Conservation (phyloP, 805 yeast genomes). For the Candida berthetii region DNA sequence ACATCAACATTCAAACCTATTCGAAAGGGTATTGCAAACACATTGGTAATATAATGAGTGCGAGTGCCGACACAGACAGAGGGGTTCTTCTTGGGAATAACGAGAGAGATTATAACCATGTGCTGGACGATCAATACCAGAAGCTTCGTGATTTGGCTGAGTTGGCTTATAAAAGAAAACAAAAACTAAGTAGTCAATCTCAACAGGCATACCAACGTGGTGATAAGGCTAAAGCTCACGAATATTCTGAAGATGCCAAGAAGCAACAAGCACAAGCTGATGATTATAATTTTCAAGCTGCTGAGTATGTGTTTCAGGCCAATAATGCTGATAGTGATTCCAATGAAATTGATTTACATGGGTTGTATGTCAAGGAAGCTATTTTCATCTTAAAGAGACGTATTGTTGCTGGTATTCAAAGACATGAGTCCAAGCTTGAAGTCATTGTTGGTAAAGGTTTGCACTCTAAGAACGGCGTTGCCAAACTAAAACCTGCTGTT, state of each 20-base stretch:
- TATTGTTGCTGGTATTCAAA: conserved; percentile 52
- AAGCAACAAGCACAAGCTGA: conserved; percentile 57
- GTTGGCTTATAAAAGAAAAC: conserved; percentile 50
- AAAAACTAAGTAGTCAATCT: conserved; percentile 55
- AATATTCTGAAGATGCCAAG: conserved; percentile 65
- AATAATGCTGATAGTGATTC: conserved; percentile 82
- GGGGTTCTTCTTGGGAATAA: conserved; percentile 9
- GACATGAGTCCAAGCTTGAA: conserved; percentile 55
- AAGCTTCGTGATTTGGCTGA: conserved; percentile 64
- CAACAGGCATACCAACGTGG: conserved; percentile 75
- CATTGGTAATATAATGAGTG: conserved; percentile 3
- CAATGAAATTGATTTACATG: conserved; percentile 91
- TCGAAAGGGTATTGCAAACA: too few species aligned
- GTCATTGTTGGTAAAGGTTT: conserved; percentile 93
- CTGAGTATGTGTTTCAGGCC: conserved; percentile 80
- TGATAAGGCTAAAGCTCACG: conserved; percentile 66
- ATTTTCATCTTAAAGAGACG: conserved; percentile 68
- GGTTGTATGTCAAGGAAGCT: conserved; percentile 86
- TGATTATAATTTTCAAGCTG: conserved; percentile 70
- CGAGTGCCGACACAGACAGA: conserved; percentile 2
- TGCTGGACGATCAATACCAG: conserved; percentile 58
- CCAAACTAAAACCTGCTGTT: conserved; percentile 86
- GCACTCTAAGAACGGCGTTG: conserved; percentile 76
- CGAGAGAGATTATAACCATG: conserved; percentile 64
- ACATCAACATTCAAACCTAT: too few species aligned